These are phyloP conservation scores for Brettanomyces anomalus DNA, from an alignment of 805 yeast genomes.

Conservation along the genomic window DNA sequence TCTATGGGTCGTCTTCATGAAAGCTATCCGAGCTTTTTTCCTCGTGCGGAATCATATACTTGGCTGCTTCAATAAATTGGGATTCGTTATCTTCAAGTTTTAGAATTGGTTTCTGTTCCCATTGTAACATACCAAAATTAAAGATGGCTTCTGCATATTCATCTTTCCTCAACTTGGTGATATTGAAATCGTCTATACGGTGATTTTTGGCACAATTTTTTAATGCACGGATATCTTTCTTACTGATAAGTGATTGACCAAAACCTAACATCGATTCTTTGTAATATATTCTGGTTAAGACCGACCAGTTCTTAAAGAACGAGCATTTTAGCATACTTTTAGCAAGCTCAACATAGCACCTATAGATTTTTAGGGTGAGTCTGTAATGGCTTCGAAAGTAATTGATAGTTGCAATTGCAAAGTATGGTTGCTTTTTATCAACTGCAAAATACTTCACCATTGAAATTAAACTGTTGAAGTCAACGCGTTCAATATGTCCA, in stretches of 20 bases:
- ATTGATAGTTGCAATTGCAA: constrained; percentile 16
- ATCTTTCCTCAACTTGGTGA: constrained; percentile 3
- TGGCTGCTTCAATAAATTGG: constrained; percentile 8
- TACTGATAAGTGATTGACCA: constrained; percentile 2
- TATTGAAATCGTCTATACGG: constrained; percentile 6
- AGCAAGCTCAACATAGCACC: constrained; percentile 8
- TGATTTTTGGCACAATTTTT: constrained; percentile 4
- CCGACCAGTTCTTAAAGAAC: constrained; percentile 12
- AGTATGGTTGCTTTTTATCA: constrained; percentile 10
- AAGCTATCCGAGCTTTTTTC: no score
- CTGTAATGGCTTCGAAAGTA: constrained; percentile 6
- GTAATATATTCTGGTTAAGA: constrained; percentile 12
- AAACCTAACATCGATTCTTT: constrained; percentile 9
- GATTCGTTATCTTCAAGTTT: constrained; percentile 6
- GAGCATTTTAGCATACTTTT: constrained; percentile 6
- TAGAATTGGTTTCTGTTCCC: constrained; percentile 11
- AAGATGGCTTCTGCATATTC: constrained; percentile 8
- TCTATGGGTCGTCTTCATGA: no score
- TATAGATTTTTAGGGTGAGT: constrained; percentile 8
- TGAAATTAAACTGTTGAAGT: constrained; percentile 5
- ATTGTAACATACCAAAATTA: constrained; percentile 7
- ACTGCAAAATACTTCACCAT: constrained; percentile 12
- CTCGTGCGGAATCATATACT: background rate
- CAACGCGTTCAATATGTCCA: constrained; percentile 1
- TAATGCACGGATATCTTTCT: background rate